Evolutionary conservation across 768 basidiomycete species (phyloP).

Genomic region (Boletus sensibilis): DNA sequence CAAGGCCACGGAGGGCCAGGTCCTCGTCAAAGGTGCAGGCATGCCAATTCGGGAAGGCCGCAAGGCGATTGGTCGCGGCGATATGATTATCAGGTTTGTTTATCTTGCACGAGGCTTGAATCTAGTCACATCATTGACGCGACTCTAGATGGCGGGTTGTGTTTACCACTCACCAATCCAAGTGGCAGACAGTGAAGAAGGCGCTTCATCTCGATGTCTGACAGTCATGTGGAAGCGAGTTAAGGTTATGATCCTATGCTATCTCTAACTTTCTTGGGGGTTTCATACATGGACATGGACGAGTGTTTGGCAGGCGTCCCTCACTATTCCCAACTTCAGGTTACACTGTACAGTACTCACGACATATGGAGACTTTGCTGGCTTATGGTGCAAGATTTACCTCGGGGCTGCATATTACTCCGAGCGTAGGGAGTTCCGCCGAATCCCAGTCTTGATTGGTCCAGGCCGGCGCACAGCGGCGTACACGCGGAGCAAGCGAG

Average conservation of each 20-base stretch:
- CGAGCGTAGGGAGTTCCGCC: not conserved
- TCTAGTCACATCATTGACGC: constrained; percentile 1
- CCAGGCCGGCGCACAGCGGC: not conserved
- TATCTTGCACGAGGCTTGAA: constrained; percentile 1
- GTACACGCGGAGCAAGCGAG: constrained; percentile 20
- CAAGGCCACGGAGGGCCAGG: constrained; percentile 47
- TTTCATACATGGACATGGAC: constrained; percentile 19
- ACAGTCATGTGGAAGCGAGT: constrained; percentile 8
- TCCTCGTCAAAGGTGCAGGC: constrained; percentile 57
- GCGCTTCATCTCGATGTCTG: constrained; percentile 27
- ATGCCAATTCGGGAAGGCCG: constrained; percentile 64
- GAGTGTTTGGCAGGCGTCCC: constrained; percentile 9
- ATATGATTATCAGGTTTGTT: constrained; percentile 58
- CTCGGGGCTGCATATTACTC: not conserved
- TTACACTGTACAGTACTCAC: constrained; percentile 31
- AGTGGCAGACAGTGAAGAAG: constrained; percentile 33
- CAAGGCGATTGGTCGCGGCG: constrained; percentile 54
- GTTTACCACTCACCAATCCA: constrained; percentile 31
- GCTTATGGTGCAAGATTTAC: not conserved
- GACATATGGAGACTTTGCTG: constrained; percentile 9
- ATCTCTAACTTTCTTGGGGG: constrained; percentile 16
- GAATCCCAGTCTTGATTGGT: not conserved
- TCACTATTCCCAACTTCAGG: constrained; percentile 9
- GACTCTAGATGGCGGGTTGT: constrained; percentile 32
- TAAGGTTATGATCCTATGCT: constrained; percentile 21